Evolutionary conservation across 352 stramenopile species (phyloP).

Genomic region (Phytophthora sp.): DNA sequence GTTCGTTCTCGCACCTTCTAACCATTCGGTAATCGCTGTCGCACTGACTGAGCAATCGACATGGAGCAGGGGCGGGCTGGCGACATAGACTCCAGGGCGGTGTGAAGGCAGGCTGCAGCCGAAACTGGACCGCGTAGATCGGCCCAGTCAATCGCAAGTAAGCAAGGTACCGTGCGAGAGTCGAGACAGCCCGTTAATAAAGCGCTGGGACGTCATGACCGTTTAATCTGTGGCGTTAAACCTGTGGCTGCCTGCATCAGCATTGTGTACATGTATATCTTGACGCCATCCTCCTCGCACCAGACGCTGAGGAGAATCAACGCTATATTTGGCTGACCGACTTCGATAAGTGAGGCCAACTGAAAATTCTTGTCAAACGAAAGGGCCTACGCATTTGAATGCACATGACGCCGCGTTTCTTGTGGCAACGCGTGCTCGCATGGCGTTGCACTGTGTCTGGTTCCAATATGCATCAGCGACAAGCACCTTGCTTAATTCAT

Average conservation of each 20-base stretch:
- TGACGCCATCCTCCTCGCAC: no score
- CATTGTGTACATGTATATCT: no score
- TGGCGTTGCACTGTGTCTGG: background rate
- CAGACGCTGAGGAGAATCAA: no score
- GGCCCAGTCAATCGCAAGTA: slow-evolving; percentile 14
- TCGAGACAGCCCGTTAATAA: slow-evolving; percentile 15
- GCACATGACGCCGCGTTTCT: slow-evolving; percentile 15
- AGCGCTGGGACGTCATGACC: slow-evolving; percentile 3
- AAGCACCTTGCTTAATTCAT: background rate
- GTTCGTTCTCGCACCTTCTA: slow-evolving; percentile 3
- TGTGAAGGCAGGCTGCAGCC: slow-evolving; percentile 23
- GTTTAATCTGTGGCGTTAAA: slow-evolving; percentile 7
- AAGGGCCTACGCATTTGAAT: slow-evolving; percentile 8
- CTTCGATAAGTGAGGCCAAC: background rate
- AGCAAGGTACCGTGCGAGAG: slow-evolving; percentile 13
- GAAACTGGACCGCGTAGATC: slow-evolving; percentile 11
- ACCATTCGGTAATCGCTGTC: no score
- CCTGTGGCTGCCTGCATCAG: no score
- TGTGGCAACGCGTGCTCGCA: slow-evolving; percentile 23
- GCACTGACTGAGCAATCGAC: slow-evolving; percentile 28
- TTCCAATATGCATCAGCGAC: background rate
- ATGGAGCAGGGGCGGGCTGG: slow-evolving; percentile 8
- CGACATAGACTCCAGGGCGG: slow-evolving; percentile 19
- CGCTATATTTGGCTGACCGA: background rate
- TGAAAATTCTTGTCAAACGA: slow-evolving; percentile 28